Evolutionary conservation across 2,329 filamentous ascomycete species (phyloP).

Genomic region (Neofusicoccum cordaticola): DNA sequence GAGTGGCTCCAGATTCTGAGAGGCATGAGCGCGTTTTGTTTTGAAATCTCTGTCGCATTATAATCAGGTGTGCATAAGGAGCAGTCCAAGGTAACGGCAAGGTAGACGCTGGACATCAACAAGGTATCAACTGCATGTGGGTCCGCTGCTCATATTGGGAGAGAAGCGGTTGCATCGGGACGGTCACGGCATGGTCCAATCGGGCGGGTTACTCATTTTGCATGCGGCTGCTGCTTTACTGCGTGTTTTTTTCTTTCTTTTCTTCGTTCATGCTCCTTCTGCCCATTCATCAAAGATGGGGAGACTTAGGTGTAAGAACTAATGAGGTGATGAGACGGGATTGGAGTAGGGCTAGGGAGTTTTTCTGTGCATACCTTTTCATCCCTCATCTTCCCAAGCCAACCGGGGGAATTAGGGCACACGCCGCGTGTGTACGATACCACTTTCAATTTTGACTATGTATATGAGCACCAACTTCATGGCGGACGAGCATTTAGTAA

Average conservation of each 20-base stretch:
- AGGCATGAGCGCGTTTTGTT: neutral
- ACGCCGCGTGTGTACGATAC: conserved; percentile 6
- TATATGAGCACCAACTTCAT: neutral
- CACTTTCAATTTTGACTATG: neutral
- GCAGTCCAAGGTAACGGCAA: neutral
- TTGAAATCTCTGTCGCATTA: neutral
- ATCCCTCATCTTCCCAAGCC: neutral
- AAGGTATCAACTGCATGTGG: neutral
- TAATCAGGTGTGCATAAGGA: neutral
- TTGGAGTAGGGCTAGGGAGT: neutral
- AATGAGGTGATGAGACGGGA: neutral
- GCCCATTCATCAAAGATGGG: too few relatives aligned
- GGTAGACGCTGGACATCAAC: conserved; percentile 2
- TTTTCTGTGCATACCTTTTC: neutral
- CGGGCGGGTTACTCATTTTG: neutral
- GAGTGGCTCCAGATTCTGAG: neutral
- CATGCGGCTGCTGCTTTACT: neutral
- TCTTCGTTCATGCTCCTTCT: neutral
- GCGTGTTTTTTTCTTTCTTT: neutral
- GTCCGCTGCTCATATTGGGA: neutral
- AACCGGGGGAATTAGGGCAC: neutral
- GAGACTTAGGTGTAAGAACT: neutral
- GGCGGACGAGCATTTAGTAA: neutral
- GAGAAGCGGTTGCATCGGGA: neutral
- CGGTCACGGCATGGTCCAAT: neutral